Conservation (phyloP, 768 basidiomycete species). For the Podaxis mareebaensis region DNA sequence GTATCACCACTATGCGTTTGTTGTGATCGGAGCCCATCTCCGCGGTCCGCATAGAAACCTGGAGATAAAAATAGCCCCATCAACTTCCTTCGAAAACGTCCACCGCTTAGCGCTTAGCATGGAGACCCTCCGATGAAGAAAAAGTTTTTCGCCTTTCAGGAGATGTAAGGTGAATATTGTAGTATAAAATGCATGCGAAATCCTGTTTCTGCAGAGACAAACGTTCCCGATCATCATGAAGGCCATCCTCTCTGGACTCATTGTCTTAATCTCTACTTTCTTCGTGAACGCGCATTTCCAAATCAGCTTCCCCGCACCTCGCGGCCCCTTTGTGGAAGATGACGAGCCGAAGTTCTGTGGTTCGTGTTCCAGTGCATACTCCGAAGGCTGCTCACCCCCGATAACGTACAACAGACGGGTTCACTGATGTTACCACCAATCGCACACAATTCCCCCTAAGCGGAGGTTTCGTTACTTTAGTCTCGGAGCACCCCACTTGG, state of each 20-base stretch:
- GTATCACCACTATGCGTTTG: too few species aligned
- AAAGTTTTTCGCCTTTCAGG: slow-evolving; percentile 12
- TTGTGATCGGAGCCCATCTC: background rate
- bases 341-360: slow-evolving; percentile 66
- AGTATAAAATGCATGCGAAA: background rate
- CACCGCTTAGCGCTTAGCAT: background rate
- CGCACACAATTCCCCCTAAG: slow-evolving; percentile 70
- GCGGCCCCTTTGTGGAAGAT: slow-evolving; percentile 65
- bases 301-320: slow-evolving; percentile 67
- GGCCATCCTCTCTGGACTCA: slow-evolving; percentile 35
- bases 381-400: slow-evolving; percentile 1
- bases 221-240: slow-evolving; percentile 5
- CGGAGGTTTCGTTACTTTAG: slow-evolving; percentile 58
- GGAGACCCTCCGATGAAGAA: background rate
- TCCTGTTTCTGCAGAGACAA: background rate
- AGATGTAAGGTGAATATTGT: background rate
- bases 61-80: slow-evolving; percentile 1
- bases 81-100: background rate
- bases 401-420: slow-evolving; percentile 50
- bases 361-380: slow-evolving; percentile 30
- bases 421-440: slow-evolving; percentile 49
- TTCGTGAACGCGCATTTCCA: slow-evolving; percentile 73
- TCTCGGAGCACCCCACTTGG: slow-evolving; percentile 58
- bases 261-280: slow-evolving; percentile 28
- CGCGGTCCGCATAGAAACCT: background rate